Evolutionary conservation across 106 monocot genomes (phyloP).

Genomic region (Dendrobium chrysotoxum): DNA sequence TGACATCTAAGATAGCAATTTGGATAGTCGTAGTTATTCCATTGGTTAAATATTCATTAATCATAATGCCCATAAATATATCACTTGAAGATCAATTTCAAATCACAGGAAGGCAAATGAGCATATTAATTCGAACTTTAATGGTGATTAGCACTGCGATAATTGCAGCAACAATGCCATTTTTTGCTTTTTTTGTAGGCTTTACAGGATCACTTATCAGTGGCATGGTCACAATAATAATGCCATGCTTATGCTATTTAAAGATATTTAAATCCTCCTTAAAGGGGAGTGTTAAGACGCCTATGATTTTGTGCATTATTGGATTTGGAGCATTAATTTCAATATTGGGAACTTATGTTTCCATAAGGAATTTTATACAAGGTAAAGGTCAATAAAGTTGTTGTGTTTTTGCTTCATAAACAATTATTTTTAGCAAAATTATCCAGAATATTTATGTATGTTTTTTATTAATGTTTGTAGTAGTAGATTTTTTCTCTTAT

Average conservation of each 20-base stretch:
- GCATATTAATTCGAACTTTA: not conserved
- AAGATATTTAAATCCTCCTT: not conserved
- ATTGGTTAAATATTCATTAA: not conserved
- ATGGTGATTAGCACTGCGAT: not conserved
- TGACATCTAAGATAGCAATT: not conserved
- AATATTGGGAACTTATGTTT: not conserved
- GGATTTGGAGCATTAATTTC: not conserved
- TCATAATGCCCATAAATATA: not conserved
- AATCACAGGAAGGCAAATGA: not conserved
- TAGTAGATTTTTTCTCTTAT: too few species aligned
- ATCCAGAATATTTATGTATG: too few species aligned
- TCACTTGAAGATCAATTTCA: not conserved
- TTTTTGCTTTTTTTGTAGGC: not conserved
- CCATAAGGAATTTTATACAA: not conserved
- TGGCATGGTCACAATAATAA: not conserved
- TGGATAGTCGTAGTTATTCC: not conserved
- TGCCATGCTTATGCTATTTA: constrained; percentile 2
- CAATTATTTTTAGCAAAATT: too few species aligned
- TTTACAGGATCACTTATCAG: not conserved
- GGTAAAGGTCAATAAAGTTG: too few species aligned
- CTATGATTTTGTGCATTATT: not conserved
- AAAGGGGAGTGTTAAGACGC: not conserved
- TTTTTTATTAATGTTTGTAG: too few species aligned
- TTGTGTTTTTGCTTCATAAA: too few species aligned
- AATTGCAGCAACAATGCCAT: not conserved